These are phyloP conservation scores for Umbellularia californica DNA, from an alignment of 164 flowering plant species.

Conservation along the genomic window DNA sequence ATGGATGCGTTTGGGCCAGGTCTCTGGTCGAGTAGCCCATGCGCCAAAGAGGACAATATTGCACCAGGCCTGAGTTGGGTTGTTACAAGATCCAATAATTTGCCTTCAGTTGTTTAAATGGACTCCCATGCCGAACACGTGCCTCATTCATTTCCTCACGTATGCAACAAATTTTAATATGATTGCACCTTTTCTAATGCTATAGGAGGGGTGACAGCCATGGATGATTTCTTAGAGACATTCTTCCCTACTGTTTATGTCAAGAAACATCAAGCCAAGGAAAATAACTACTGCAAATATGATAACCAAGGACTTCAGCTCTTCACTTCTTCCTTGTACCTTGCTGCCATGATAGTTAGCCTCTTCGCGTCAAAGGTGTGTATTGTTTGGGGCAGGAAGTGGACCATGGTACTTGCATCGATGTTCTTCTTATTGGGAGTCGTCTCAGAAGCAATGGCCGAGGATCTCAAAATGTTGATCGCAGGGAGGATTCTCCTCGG, in stretches of 20 bases:
- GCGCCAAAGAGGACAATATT: too few relatives aligned
- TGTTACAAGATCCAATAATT: too few relatives aligned
- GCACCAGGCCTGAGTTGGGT: too few relatives aligned
- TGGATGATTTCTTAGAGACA: constrained; percentile 57
- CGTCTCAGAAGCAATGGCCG: constrained; percentile 24
- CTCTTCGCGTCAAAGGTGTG: constrained; percentile 44
- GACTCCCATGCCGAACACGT: too few relatives aligned
- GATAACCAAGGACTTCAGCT: constrained; percentile 52
- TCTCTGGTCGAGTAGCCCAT: too few relatives aligned
- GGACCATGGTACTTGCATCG: constrained; percentile 46
- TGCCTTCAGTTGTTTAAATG: too few relatives aligned
- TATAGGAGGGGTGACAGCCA: constrained; percentile 63
- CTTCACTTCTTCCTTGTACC: constrained; percentile 73
- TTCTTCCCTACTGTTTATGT: constrained; percentile 46
- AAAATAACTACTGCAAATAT: constrained; percentile 61
- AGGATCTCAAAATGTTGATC: constrained; percentile 32
- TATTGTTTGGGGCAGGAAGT: constrained; percentile 34
- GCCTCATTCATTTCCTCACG: too few relatives aligned
- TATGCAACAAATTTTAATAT: too few relatives aligned
- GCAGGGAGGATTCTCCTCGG: constrained; percentile 57
- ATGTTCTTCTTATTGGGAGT: constrained; percentile 43
- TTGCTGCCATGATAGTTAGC: constrained; percentile 57
- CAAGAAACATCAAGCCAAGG: constrained; percentile 30
- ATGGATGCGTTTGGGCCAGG: too few relatives aligned
- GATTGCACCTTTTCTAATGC: not conserved